Evolutionary conservation across 1,139 yeast species (phyloP), one percentile per base, ranked within the genome.

Genomic region (Meyerozyma guilliermondii): DNA sequence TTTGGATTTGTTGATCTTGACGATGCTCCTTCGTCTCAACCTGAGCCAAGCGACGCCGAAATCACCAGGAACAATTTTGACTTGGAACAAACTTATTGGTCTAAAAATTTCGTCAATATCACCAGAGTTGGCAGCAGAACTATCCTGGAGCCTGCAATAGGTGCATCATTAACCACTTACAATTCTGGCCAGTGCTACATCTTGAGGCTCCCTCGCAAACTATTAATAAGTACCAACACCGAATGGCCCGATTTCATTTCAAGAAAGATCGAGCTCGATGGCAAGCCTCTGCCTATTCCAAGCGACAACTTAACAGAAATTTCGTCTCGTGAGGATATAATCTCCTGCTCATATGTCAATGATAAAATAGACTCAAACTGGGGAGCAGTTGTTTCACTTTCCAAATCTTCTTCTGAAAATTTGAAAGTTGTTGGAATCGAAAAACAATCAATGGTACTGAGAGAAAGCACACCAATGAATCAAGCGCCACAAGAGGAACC

Each of bases 1-100:
- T 71, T 69, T 50, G 77, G 77, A 0, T 71, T 57, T 46, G 46
- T 68, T 16, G 70, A 65, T 33, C 53, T 56, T 3, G 41, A 54
- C 2, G 65, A 56, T 7, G 50, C 4, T 29, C 14, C 20, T 3
- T 13, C 33, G 3, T 9, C 18, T 6, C 16, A 8, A 5, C 14
- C 10, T 29, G 33, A 29, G 16, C n/a, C 18, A 8, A 8, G 10
- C 10, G 33, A 14, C 4, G 5, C 14, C 10, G 33, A 29, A n/a
- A 14, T 13, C 9, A 8, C 14, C 7, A 29, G 14, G 4, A 41
- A 38, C 2, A 36, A 10, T 16, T n/a, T 11, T 27, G 38, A 35
- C 7, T 8, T 16, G 13, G 27, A 35, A 28, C 9, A 11, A 5
- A 22, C 10, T 4, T 20, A 18, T 14, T 36, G 30, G 23, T 9